Evolutionary conservation across 768 basidiomycete species (phyloP).

Genomic region (Suillus luteus): DNA sequence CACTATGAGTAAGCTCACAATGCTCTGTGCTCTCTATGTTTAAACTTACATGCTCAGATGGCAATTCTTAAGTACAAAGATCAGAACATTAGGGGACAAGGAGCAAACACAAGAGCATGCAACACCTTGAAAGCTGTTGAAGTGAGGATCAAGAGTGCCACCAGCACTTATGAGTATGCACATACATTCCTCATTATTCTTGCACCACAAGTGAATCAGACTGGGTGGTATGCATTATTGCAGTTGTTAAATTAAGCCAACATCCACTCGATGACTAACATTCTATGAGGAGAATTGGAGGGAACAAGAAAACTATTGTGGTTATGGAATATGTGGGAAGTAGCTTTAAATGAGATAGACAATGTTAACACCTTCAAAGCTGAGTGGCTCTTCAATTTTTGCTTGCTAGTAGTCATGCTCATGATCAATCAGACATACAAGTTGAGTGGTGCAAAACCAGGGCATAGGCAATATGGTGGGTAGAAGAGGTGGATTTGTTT

Average conservation of each 20-base stretch:
- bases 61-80: neutral
- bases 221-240: neutral
- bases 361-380: neutral
- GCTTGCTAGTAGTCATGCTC: neutral
- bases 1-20: neutral
- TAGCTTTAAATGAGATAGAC: neutral
- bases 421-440: neutral
- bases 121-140: neutral
- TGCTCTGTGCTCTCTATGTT: neutral
- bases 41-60: neutral
- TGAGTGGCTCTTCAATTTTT: neutral
- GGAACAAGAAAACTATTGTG: conserved; percentile 14
- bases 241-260: conserved; percentile 3
- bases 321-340: conserved; percentile 14
- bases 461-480: neutral
- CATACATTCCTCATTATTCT: neutral
- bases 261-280: conserved; percentile 1
- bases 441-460: neutral
- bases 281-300: conserved; percentile 9
- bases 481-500: neutral
- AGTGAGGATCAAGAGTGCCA: neutral
- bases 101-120: neutral
- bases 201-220: neutral
- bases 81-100: neutral
- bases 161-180: conserved; percentile 1